Evolutionary conservation across 2,329 filamentous ascomycete species (phyloP), one percentile per base, ranked within the genome.

Genomic region (Fusarium domesticum): DNA sequence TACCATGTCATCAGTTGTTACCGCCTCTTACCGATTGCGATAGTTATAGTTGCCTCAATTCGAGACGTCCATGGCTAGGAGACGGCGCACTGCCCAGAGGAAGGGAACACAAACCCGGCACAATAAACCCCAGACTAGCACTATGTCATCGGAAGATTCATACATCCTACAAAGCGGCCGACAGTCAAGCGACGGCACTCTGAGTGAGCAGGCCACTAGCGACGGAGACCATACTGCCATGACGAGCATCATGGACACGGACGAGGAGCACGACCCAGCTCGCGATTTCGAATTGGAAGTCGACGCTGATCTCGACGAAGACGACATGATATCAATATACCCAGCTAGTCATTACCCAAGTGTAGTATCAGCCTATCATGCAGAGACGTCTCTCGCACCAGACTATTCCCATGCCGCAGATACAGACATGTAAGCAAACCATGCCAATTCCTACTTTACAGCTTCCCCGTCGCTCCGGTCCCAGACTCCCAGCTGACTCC

Each of bases 291-390:
- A 23, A n/a, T 33, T 7, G n/a, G 31, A 33, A 35, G 18, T n/a
- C 36, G 56, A 50, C 35, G 57, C 50, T 16, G 53, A 52, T 14
- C 45, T 53, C 32, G 56, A 58, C 33, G 57, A 57, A 17, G 51
- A 54, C 33, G 73, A 76, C 36, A 68, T 71, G 30, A 60, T 61
- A n/a, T 74, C 73, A 6, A 52, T 72, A 12, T 75, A 74, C 45
- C 63, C 73, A 7, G 58, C 62, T 25, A 70, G 66, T 43, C 64
- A 67, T 35, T 71, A 72, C 47, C 70, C 68, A 3, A 57, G 60
- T 14, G 53, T 67, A n/a, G 50, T 66, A 17, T 54, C 61, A 33
- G 57, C 63, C 18, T 66, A 69, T 47, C 63, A 62, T 15, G 54
- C 65, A 17, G 69, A 68, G 37, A 60, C 65, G 38, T 63, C 65